A percentile compares a stretch with the other conserved stretches of the same genome.
Evolutionary conservation across 2,329 filamentous ascomycete genomes (phyloP).

Genomic region (Tolypocladium ophioglossoides): DNA sequence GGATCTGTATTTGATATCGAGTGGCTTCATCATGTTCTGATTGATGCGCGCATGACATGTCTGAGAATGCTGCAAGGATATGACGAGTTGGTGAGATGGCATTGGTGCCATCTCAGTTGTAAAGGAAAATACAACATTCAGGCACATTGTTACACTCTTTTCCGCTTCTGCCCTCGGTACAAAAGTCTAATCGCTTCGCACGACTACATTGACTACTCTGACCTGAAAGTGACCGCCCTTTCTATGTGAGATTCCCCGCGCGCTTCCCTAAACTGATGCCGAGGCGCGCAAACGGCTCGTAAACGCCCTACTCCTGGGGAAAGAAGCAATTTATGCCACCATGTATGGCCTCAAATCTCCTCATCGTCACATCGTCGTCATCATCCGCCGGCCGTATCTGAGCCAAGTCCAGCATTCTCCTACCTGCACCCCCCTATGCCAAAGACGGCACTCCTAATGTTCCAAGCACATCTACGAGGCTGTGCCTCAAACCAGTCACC

Average conservation of each 20-base stretch:
- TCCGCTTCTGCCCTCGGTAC: not conserved
- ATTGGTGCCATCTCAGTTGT: not conserved
- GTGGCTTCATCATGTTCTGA: not conserved
- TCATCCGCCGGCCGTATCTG: not conserved
- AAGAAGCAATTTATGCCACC: not conserved
- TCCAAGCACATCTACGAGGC: not conserved
- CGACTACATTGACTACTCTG: not conserved
- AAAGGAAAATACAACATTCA: not conserved
- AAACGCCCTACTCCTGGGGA: not conserved
- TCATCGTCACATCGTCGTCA: not conserved
- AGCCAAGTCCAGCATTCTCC: not conserved
- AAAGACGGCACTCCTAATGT: not conserved
- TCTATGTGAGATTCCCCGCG: not conserved
- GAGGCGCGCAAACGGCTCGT: not conserved
- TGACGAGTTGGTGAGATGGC: not conserved
- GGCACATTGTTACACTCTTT: too few relatives aligned
- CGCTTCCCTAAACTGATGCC: not conserved
- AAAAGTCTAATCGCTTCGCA: not conserved
- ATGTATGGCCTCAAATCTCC: not conserved
- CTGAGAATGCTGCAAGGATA: not conserved
- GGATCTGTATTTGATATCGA: not conserved
- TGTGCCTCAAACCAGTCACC: not conserved
- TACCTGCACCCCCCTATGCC: not conserved
- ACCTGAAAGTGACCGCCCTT: not conserved
- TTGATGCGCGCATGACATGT: not conserved